Base-by-base conservation (phyloP, 2,329 filamentous ascomycete genomes). In the Metarhizium rileyi region DNA sequence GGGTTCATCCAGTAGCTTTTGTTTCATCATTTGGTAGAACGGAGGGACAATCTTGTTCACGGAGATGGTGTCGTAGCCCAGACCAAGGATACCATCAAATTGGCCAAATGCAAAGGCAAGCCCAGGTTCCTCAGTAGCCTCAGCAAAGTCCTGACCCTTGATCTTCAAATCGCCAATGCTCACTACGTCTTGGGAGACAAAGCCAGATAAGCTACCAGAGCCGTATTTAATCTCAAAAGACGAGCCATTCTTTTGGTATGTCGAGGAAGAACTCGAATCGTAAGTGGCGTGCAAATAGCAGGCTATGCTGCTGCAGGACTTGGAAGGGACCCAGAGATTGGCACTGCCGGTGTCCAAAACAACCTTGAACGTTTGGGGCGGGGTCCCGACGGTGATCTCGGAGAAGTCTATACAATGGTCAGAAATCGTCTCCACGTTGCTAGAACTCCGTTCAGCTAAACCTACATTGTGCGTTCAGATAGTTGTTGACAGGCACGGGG, bases 241-340 rank as follows among this genome's bases (percentile, higher is more conserved):
- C 58, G 85, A 84, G 59, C 93, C 94, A 66, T 98, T 98, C 77
- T 86, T 80, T 82, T 94, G 87, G 81, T 90, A 95, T 45, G 88
- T 87, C 20, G 84, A 91, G 44, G 94, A 98, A 4, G 83, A 74
- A 35, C 84, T 86, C 51, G 90, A 93, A 72, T 97, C 90, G 75
- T 97, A 98, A 75, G 94, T 98, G 70, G 72, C 83, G 78, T 98
- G 93, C 53, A 98, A 83, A 73, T 91, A 98, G 81, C 93, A 98
- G 57, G 93, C 94, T 65, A 98, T 98, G 65, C 90, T 96, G 65
- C 80, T 84, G 70, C 94, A 98, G 65, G 89, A 78, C 50, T 81
- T 76, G 23, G 90, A 95, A 36, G 94, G 94, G 53, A 98, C 90
- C 94, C 94, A 98, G 56, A 98, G 81, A 77, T 98, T 98, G 68